Base-by-base conservation (phyloP, 2,329 filamentous ascomycete species). In the Tolypocladium ovalisporum region DNA sequence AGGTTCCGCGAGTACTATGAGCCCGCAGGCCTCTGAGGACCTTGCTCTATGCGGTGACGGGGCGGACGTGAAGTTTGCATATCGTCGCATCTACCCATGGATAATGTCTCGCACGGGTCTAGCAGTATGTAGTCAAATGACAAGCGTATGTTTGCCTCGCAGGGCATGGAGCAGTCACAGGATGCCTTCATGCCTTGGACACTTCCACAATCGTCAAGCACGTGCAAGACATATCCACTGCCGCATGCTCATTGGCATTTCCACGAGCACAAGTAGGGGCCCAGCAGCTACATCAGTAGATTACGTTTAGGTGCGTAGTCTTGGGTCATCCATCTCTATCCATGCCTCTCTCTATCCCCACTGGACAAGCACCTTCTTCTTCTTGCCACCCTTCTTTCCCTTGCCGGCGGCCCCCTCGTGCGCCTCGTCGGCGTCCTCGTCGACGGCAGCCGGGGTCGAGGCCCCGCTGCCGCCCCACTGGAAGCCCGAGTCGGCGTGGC, bases 1-100 rank as follows among this genome's bases (percentile, higher is more conserved):
- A 78, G 86, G 3, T 93, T 94, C 64, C 80, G 76, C 66, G 85
- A 86, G 61, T 94, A 92, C 66, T 93, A 88, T 65, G 71, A 73
- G 62, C 79, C 79, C 1, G 72, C 75, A 1, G 71, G 69, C 10
- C 60, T 74, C 34, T 72, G 57, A 63, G 27, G n/a, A 24, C 19
- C 42, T 7, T 22, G 9, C 22, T 22, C 9, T 17, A 32, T 2
- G 42, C 15, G 42, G 12, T 32, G 27, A 12, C 7, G 27, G 27
- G 27, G 3, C 17, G 27, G 19, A 19, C 10, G 7, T 32, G 27
- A n/a, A 12, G 29, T 49, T 49, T 32, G 27, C 17, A 32, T 19
- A 1, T 19, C 9, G 27, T 29, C 17, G 27, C n/a, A n/a, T n/a
- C 32, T 9, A 34, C 32, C 9, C 32, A 34, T 34, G 32, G 32